Conservation (phyloP, 2,329 filamentous ascomycete genomes). For the Orbilia oligospora region DNA sequence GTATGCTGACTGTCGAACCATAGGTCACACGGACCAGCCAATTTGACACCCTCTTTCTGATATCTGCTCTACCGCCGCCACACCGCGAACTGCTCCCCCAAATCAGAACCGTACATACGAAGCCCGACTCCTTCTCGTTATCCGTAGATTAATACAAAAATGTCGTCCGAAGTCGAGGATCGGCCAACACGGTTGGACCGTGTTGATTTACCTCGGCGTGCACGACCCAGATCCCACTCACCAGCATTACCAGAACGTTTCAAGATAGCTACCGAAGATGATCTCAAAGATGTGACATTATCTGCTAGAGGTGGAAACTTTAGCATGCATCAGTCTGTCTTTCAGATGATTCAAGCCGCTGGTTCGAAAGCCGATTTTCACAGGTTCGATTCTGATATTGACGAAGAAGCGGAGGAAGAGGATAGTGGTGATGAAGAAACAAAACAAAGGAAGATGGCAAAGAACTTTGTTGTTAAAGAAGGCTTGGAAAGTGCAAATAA, state of each 20-base stretch:
- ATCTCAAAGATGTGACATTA: slow-evolving; percentile 64
- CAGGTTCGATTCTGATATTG: slow-evolving; percentile 82
- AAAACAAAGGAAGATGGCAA: slow-evolving; percentile 50
- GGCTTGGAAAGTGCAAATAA: slow-evolving; percentile 44
- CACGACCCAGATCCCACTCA: slow-evolving; percentile 58
- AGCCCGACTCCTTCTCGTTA: slow-evolving; percentile 46
- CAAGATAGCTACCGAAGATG: slow-evolving; percentile 55
- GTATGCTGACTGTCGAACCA: slow-evolving; percentile 60
- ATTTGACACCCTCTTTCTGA: slow-evolving; percentile 59
- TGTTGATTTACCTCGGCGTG: slow-evolving; percentile 50
- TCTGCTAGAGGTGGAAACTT: slow-evolving; percentile 66
- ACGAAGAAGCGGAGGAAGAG: slow-evolving; percentile 72
- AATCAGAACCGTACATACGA: slow-evolving; percentile 36
- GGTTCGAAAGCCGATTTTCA: slow-evolving; percentile 87
- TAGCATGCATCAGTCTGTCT: slow-evolving; percentile 94
- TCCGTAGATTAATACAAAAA: slow-evolving; percentile 57
- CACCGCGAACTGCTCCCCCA: slow-evolving; percentile 4
- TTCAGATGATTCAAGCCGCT: slow-evolving; percentile 90
- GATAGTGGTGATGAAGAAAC: slow-evolving; percentile 61
- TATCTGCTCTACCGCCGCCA: slow-evolving; percentile 36
- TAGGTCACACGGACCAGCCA: slow-evolving; percentile 59
- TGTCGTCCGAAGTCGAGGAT: slow-evolving; percentile 61
- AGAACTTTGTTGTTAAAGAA: slow-evolving; percentile 41
- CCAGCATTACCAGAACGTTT: slow-evolving; percentile 60
- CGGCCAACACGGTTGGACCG: slow-evolving; percentile 57